Conservation (phyloP, 108 stramenopile species). For the Mediolabrus comicus region DNA sequence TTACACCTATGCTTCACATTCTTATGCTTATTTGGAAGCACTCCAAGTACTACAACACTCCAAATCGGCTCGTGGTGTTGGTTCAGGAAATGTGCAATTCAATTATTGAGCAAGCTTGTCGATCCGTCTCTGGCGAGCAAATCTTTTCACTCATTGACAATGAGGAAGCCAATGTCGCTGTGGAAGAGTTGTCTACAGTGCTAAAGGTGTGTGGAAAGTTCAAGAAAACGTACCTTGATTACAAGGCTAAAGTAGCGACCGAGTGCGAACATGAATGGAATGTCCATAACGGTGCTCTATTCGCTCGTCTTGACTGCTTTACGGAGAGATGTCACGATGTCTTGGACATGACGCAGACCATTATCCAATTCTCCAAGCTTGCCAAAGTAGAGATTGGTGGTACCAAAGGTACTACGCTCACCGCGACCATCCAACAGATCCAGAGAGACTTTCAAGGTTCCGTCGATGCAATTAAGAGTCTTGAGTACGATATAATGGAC, state of each 20-base stretch:
- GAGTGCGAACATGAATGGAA: conserved; percentile 81
- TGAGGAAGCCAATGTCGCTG: conserved; percentile 76
- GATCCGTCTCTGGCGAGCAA: conserved; percentile 82
- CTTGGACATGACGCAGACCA: conserved; percentile 83
- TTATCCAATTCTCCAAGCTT: conserved; percentile 87
- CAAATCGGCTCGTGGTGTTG: conserved; percentile 83
- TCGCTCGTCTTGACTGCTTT: conserved; percentile 86
- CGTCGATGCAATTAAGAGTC: conserved; percentile 71
- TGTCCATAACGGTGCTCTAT: conserved; percentile 90
- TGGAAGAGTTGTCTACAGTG: conserved; percentile 56
- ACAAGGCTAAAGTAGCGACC: conserved; percentile 76
- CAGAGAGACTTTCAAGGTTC: conserved; percentile 74
- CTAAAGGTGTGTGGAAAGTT: conserved; percentile 78
- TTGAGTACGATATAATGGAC: conserved; percentile 90
- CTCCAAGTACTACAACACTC: conserved; percentile 89
- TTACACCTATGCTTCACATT: conserved; percentile 88
- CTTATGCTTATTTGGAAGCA: conserved; percentile 92
- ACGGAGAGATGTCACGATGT: conserved; percentile 90
- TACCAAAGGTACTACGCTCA: conserved; percentile 85
- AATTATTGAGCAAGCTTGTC: conserved; percentile 79
- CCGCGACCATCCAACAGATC: conserved; percentile 82
- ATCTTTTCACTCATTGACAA: conserved; percentile 82
- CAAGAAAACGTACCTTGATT: conserved; percentile 82
- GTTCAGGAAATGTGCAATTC: conserved; percentile 90
- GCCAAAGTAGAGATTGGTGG: conserved; percentile 88